Base-by-base conservation (phyloP, 371 early-diverging fungal genomes). In the Funneliformis caledonium region DNA sequence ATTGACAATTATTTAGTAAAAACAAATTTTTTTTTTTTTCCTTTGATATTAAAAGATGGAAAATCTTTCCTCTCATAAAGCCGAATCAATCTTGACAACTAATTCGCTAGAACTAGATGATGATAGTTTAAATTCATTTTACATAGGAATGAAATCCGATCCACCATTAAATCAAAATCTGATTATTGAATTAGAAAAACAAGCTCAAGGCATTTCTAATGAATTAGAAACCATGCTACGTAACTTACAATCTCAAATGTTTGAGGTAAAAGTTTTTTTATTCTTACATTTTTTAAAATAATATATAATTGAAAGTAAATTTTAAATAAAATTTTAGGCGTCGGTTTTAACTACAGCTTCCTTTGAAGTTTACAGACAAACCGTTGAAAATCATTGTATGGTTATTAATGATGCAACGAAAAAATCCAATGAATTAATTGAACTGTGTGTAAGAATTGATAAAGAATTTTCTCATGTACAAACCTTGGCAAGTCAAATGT, bases 221-320 rank as follows among this genome's bases (percentile, higher is more conserved):
- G 61, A 75, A 33, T 31, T 75, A 33, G 76, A 75, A 45, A 42
- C 61, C 16, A 75, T 75, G 76, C 42, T 75, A 33, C 59, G 60
- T 60, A 56, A 75, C 12, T 60, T 75, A 42, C 31, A 75, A 60
- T 60, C 76, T 9, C 59, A 75, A 75, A 75, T 75, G 76, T 75
- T 75, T n/a, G 76, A 75, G 76, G 76, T 75, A 33, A 47, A 45
- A 2, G 6, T 11, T 60, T 37, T 16, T 19, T 56, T 52, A 16
- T 16, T 19, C 7, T 16, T 19, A 19, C 56, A 56, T 56, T 56
- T n/a, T 56, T 26, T 26, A 26, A 56, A 56, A 19, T 56, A 4
- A 7, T 56, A 56, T 56, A 19, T n/a, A 6, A 19, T 7, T 12
- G 5, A 12, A 16, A 52, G 12, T 19, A 37, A 16, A 65, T 16